These are phyloP conservation scores for Paecilomyces sp. DNA, from an alignment of 2,329 filamentous ascomycete genomes.

Conservation along the genomic window DNA sequence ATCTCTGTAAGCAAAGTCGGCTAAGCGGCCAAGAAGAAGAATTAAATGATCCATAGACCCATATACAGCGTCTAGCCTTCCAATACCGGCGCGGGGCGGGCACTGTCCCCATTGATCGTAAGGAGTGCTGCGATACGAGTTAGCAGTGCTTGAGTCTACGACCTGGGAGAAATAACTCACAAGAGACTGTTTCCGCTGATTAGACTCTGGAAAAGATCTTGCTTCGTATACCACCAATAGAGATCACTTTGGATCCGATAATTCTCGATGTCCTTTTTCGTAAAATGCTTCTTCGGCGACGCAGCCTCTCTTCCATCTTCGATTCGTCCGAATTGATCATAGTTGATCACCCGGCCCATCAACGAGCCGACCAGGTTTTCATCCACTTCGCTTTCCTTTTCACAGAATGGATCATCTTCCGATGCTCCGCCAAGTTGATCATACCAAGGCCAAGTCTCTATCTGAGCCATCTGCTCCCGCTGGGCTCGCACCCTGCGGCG, in stretches of 20 bases:
- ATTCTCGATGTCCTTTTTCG: constrained; percentile 60
- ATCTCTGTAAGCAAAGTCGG: constrained; percentile 72
- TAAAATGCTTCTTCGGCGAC: constrained; percentile 27
- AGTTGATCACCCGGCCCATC: constrained; percentile 51
- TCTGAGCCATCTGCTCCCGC: constrained; percentile 19
- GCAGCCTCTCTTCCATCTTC: constrained; percentile 19
- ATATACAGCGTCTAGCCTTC: constrained; percentile 70
- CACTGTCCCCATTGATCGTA: constrained; percentile 79
- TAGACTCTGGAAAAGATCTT: constrained; percentile 86
- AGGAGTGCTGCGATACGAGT: constrained; percentile 54
- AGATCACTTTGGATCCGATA: constrained; percentile 79
- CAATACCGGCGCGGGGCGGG: constrained; percentile 74
- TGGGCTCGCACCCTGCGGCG: constrained; percentile 43
- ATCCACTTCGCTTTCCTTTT: constrained; percentile 44
- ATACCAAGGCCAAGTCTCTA: constrained; percentile 11
- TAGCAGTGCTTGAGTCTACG: constrained; percentile 5
- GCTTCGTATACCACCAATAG: constrained; percentile 94
- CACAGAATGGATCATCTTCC: constrained; percentile 36
- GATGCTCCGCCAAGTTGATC: constrained; percentile 21
- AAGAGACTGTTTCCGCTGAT: constrained; percentile 78
- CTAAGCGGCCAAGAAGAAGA: constrained; percentile 70
- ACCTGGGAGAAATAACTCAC: constrained; percentile 48
- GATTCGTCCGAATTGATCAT: constrained; percentile 51
- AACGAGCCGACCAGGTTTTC: constrained; percentile 52
- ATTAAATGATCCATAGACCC: constrained; percentile 85